Evolutionary conservation across 2,329 filamentous ascomycete genomes (phyloP).

Genomic region (Cryphonectria parasitica): DNA sequence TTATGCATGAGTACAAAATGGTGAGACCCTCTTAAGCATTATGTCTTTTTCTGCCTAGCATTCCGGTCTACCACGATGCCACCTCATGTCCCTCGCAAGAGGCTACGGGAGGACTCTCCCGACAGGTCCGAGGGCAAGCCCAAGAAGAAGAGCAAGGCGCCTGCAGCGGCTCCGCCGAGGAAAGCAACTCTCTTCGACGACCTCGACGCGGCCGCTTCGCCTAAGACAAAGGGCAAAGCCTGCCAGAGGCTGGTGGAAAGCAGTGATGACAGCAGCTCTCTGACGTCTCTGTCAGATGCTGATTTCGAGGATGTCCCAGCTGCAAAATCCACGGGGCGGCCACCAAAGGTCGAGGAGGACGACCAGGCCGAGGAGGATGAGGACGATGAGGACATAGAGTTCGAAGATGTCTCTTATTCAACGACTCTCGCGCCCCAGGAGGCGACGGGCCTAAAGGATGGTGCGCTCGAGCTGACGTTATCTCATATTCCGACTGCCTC

Average conservation of each 20-base stretch:
- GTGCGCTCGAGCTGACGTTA: slow-evolving; percentile 76
- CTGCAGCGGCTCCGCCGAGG: slow-evolving; percentile 42
- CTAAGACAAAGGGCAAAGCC: slow-evolving; percentile 29
- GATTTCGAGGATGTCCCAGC: slow-evolving; percentile 59
- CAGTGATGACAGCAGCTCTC: slow-evolving; percentile 50
- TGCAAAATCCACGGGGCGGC: slow-evolving; percentile 40
- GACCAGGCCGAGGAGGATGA: slow-evolving; percentile 53
- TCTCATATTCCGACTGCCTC: slow-evolving; percentile 50
- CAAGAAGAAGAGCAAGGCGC: slow-evolving; percentile 36
- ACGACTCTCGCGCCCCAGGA: slow-evolving; percentile 39
- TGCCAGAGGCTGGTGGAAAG: slow-evolving; percentile 40
- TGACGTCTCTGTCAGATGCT: slow-evolving; percentile 59
- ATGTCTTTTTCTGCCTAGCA: neutral
- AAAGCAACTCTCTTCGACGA: slow-evolving; percentile 66
- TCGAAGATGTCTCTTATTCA: slow-evolving; percentile 58
- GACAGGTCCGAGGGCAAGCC: slow-evolving; percentile 38
- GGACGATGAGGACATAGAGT: slow-evolving; percentile 65
- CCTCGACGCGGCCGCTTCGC: slow-evolving; percentile 55
- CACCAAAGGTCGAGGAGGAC: slow-evolving; percentile 41
- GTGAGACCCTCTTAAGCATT: neutral
- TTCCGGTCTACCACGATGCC: slow-evolving; percentile 56
- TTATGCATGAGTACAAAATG: neutral
- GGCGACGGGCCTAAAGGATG: slow-evolving; percentile 53
- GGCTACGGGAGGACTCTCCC: slow-evolving; percentile 54
- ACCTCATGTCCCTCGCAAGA: slow-evolving; percentile 69